A percentile compares a stretch with the other conserved stretches of the same genome.
Evolutionary conservation across 192 early-diverging fungal genomes (phyloP).

Genomic region (Mortierella alpina): DNA sequence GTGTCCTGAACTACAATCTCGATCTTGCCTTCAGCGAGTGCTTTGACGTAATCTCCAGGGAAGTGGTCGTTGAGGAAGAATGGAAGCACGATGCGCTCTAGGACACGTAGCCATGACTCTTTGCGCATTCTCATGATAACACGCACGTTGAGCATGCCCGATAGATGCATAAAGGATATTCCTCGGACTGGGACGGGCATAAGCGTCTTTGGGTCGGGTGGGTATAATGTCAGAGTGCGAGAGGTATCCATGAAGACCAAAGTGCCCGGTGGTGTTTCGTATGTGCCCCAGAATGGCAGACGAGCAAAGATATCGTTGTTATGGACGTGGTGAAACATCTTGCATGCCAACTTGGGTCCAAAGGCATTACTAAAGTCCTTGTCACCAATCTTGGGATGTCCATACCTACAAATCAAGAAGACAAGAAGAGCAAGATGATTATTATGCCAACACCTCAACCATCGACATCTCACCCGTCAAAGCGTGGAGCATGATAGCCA

Average conservation of each 20-base stretch:
- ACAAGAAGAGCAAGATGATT: neutral
- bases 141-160: constrained; percentile 59
- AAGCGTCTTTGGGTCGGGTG: constrained; percentile 60
- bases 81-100: constrained; percentile 58
- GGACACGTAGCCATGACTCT: constrained; percentile 58
- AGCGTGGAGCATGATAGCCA: neutral
- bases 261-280: constrained; percentile 65
- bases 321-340: constrained; percentile 67
- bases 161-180: constrained; percentile 66
- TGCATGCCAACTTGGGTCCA: constrained; percentile 55
- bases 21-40: constrained; percentile 58
- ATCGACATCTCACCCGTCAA: neutral
- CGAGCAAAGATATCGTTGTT: constrained; percentile 62
- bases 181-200: constrained; percentile 60
- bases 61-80: constrained; percentile 71
- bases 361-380: constrained; percentile 62
- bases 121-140: constrained; percentile 56
- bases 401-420: constrained; percentile 33
- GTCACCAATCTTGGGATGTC: constrained; percentile 62
- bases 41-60: constrained; percentile 60
- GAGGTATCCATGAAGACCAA: constrained; percentile 65
- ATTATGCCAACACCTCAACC: no score
- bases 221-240: constrained; percentile 60
- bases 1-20: constrained; percentile 55
- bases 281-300: constrained; percentile 49